Evolutionary conservation across 441 rosid genomes (phyloP), one percentile per base, ranked within the genome.

Genomic region (Breynia disticha): DNA sequence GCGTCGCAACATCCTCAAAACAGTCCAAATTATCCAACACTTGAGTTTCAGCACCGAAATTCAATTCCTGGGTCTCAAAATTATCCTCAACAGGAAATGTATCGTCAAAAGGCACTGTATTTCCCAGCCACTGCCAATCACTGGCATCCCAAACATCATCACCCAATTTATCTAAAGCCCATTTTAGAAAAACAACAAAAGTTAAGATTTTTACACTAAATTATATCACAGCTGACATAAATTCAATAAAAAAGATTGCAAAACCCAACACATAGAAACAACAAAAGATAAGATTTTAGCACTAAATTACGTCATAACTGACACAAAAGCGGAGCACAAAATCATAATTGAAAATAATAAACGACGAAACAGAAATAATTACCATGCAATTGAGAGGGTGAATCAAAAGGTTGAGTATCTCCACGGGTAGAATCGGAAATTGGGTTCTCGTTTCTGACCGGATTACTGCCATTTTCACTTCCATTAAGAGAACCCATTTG

Each of bases 51-150:
- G 56, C 72, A 21, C 45, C 73, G 53, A 69, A 50, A 69, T 70
- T 53, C 48, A 79, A 18, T 37, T 69, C 72, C 72, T 83, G 90
- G 50, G 90, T 85, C 67, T 87, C 88, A 21, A 55, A 71, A 15
- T 61, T 70, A 59, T 75, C 77, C 22, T 71, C 70, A 51, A 58
- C 58, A 16, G 61, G 66, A 49, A 65, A 54, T 53, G 61, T 67
- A 46, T 79, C 76, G 48, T 76, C 72, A 51, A 66, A 55, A 46
- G 43, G 70, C 48, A 55, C 50, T 0, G 75, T 67, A 45, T 50
- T 56, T 54, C 66, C 70, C 17, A 53, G 12, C 56, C 54, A 66
- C 16, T 21, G 28, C 19, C 46, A 57, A 46, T 56, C 61, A 56
- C 64, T 54, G 22, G 37, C 69, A 60, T 48, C 48, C 38, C 51